Evolutionary conservation across 2,329 filamentous ascomycete species (phyloP).

Genomic region (Didymellaceae sp.): DNA sequence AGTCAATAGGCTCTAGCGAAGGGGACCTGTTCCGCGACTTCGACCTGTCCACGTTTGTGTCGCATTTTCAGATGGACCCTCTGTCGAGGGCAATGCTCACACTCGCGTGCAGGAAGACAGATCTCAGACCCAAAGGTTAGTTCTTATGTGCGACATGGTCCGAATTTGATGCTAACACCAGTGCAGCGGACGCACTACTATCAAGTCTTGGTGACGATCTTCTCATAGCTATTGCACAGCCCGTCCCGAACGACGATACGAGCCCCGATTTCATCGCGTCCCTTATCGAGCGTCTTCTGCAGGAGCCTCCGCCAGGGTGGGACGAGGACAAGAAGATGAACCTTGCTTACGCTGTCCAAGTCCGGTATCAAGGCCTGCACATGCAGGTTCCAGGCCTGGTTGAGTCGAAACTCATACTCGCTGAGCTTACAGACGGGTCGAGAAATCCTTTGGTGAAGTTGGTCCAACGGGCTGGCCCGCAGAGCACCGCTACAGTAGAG

Average conservation of each 20-base stretch:
- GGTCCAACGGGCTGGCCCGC: conserved; percentile 76
- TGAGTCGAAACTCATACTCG: conserved; percentile 72
- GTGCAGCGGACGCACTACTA: conserved; percentile 84
- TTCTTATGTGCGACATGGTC: not conserved
- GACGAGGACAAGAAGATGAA: conserved; percentile 76
- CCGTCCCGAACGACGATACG: conserved; percentile 69
- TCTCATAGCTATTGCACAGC: conserved; percentile 73
- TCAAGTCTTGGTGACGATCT: conserved; percentile 80
- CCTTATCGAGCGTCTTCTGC: conserved; percentile 84
- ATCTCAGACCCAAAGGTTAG: conserved; percentile 88
- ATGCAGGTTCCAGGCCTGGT: conserved; percentile 73
- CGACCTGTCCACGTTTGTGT: conserved; percentile 92
- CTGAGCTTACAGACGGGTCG: conserved; percentile 67
- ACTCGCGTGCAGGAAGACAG: conserved; percentile 82
- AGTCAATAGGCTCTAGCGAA: conserved; percentile 87
- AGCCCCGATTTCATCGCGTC: conserved; percentile 74
- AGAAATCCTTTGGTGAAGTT: conserved; percentile 66
- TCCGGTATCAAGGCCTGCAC: conserved; percentile 70
- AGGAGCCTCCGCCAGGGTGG: conserved; percentile 86
- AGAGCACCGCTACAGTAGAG: conserved; percentile 78
- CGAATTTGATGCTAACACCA: conserved; percentile 25
- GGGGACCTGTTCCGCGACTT: conserved; percentile 96
- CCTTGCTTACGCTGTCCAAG: conserved; percentile 64
- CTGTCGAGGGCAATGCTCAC: conserved; percentile 87
- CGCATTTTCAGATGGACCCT: conserved; percentile 92